Evolutionary conservation across 1,284 basidiomycete species (phyloP).

Genomic region (Marasmius tenuissimus): DNA sequence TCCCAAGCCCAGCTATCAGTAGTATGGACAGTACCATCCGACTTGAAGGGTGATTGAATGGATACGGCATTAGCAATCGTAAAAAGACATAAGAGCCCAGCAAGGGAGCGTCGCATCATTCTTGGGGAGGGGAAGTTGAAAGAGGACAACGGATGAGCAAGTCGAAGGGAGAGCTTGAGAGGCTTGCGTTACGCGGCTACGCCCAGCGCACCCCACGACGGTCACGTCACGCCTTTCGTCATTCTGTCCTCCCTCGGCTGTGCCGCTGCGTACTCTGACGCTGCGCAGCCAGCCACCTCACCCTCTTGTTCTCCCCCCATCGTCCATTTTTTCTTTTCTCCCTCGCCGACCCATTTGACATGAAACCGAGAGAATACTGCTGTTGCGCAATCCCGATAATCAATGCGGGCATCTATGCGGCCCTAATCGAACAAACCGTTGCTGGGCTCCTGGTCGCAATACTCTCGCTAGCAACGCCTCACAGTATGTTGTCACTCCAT

Average conservation of each 20-base stretch:
- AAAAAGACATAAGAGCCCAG: slow-evolving; percentile 34
- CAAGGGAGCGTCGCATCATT: slow-evolving; percentile 37
- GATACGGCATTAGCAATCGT: slow-evolving; percentile 32
- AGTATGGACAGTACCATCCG: slow-evolving; percentile 32
- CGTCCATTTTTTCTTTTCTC: slow-evolving; percentile 14
- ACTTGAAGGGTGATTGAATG: slow-evolving; percentile 40
- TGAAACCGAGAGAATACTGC: slow-evolving; percentile 75
- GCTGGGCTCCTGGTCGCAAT: slow-evolving; percentile 73
- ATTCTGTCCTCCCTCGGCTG: not conserved
- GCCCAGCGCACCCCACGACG: no score
- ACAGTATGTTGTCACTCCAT: slow-evolving; percentile 50
- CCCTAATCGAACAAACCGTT: slow-evolving; percentile 74
- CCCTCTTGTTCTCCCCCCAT: not conserved
- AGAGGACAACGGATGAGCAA: slow-evolving; percentile 1
- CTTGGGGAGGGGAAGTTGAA: slow-evolving; percentile 9
- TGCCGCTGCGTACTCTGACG: not conserved
- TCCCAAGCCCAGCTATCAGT: slow-evolving; percentile 51
- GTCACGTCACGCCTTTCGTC: no score
- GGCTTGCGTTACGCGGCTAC: no score
- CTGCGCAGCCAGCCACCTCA: not conserved
- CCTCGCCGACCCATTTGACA: slow-evolving; percentile 17
- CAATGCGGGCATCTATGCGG: slow-evolving; percentile 85
- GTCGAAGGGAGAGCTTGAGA: no score
- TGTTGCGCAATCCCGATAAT: slow-evolving; percentile 84
- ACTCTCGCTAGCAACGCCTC: slow-evolving; percentile 76